These are phyloP conservation scores for Talaromyces liani DNA, from an alignment of 495 filamentous ascomycete species.

Conservation along the genomic window DNA sequence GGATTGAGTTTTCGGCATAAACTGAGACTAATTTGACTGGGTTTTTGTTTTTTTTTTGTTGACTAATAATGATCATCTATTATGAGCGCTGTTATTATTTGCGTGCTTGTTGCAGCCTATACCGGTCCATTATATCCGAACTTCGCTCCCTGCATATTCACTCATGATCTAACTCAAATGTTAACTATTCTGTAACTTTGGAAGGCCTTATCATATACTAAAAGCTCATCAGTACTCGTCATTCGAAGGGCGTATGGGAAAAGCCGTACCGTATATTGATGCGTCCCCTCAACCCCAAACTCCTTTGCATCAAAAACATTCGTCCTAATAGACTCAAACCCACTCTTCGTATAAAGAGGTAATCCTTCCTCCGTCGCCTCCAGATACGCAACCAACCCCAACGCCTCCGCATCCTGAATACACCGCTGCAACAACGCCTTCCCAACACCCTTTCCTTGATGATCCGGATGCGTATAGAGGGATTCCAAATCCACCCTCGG, in stretches of 20 bases:
- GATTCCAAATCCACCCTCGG: neutral
- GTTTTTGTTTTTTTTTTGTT: too few species aligned
- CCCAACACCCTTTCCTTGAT: neutral
- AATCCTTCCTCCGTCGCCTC: neutral
- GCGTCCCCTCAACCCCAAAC: neutral
- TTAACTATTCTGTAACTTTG: neutral
- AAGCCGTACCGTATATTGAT: neutral
- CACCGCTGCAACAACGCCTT: neutral
- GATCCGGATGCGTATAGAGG: neutral
- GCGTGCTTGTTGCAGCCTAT: neutral
- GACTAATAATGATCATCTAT: neutral
- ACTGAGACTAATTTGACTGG: too few species aligned
- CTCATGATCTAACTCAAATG: neutral
- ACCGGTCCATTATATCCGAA: neutral
- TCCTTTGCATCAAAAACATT: neutral
- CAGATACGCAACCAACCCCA: neutral
- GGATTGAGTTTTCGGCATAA: neutral
- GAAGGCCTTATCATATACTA: neutral
- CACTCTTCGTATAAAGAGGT: neutral
- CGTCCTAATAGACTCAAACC: neutral
- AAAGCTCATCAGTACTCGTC: neutral
- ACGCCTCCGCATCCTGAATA: neutral
- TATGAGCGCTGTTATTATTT: neutral
- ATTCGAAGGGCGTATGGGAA: neutral
- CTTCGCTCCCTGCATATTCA: neutral